phyloP scores from a whole-genome alignment of 108 stramenopile species.

The Nannochloropsis salina region DNA sequence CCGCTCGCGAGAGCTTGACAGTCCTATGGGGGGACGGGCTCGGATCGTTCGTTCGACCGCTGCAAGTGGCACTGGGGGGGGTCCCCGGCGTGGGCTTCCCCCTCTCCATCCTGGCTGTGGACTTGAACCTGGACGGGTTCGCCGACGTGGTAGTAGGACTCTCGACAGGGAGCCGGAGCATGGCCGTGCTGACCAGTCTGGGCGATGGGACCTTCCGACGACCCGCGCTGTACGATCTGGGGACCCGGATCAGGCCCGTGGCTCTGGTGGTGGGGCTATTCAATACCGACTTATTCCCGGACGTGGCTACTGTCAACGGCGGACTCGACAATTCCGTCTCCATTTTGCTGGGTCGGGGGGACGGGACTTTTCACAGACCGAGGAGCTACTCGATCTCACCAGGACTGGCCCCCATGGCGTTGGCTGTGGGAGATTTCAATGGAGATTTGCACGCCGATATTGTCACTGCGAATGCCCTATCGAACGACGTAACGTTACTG shows the following conservation, averaged over 20 bases:
- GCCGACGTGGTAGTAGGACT: background rate
- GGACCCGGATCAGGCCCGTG: background rate
- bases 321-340: background rate
- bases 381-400: constrained; percentile 6
- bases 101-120: background rate
- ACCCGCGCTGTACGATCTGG: background rate
- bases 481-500: constrained; percentile 2
- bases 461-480: constrained; percentile 12
- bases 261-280: constrained; percentile 7
- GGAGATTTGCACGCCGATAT: background rate
- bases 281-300: constrained; percentile 15
- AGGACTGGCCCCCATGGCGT: constrained; percentile 10
- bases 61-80: background rate
- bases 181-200: constrained; percentile 7
- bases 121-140: constrained; percentile 15
- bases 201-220: constrained; percentile 3
- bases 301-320: background rate
- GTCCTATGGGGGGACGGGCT: background rate
- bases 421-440: background rate
- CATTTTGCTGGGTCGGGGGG: background rate
- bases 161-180: background rate
- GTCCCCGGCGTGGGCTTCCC: background rate
- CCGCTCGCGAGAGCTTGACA: background rate
- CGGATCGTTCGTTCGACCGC: background rate
- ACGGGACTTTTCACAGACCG: background rate